phyloP scores from a whole-genome alignment of 2,329 filamentous ascomycete species.

The Reticulascus tulasneorum region DNA sequence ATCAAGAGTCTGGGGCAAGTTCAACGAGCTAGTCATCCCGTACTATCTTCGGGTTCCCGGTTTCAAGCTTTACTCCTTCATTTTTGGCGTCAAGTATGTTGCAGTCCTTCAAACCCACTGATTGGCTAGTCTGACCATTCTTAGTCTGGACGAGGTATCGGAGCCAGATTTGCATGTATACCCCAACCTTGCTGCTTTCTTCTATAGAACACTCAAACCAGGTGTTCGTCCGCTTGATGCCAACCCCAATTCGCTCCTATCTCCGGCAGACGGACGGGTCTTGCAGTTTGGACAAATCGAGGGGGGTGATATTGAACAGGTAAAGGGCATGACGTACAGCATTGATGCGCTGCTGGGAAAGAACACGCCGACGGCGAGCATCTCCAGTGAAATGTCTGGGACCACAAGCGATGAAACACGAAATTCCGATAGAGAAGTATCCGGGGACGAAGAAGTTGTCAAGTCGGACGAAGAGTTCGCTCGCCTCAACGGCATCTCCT shows the following conservation, averaged over 20 bases:
- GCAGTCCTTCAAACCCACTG: slow-evolving; percentile 1
- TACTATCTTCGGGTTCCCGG: slow-evolving; percentile 85
- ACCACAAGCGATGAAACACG: slow-evolving; percentile 21
- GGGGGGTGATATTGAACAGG: slow-evolving; percentile 92
- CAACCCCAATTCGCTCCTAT: slow-evolving; percentile 73
- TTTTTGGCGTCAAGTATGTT: slow-evolving; percentile 77
- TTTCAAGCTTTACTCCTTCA: slow-evolving; percentile 85
- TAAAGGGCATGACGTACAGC: slow-evolving; percentile 97
- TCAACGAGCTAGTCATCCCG: slow-evolving; percentile 85
- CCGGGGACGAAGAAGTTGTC: slow-evolving; percentile 62
- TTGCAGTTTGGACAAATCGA: slow-evolving; percentile 91
- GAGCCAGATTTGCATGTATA: slow-evolving; percentile 87
- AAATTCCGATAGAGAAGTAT: slow-evolving; percentile 22
- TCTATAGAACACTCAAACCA: slow-evolving; percentile 91
- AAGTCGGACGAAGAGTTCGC: slow-evolving; percentile 89
- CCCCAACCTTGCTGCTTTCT: slow-evolving; percentile 92
- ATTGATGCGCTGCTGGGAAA: slow-evolving; percentile 86
- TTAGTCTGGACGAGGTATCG: slow-evolving; percentile 74
- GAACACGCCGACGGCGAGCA: slow-evolving; percentile 51
- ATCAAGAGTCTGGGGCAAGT: slow-evolving; percentile 82
- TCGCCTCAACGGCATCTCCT: slow-evolving; percentile 88
- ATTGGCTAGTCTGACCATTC: slow-evolving; percentile 17
- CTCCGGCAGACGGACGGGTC: slow-evolving; percentile 85
- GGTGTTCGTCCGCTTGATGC: slow-evolving; percentile 81
- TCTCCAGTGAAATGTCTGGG: slow-evolving; percentile 37